Base-by-base conservation (phyloP, 2,329 filamentous ascomycete species). In the Penicillium psychrosexuale region DNA sequence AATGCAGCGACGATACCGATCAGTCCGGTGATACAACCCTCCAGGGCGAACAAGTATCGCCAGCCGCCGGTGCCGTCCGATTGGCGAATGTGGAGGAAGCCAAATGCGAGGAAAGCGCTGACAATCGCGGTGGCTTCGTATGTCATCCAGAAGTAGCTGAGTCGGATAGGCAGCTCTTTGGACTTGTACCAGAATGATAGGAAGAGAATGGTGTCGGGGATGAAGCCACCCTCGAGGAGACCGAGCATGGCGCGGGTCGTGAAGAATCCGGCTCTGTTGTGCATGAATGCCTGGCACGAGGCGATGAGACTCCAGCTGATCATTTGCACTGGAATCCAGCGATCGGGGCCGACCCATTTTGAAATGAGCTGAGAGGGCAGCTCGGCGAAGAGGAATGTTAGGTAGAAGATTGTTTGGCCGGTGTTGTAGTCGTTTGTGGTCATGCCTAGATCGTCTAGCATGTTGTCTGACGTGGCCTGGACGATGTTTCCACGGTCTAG, bases 131-230 rank as follows among this genome's bases (percentile, higher is more conserved):
- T 80, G 0, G 69, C 69, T 46, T 78, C 61, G 12, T 87, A 83
- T 0, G 86, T 80, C 0, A 84, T 84, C 88, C 88, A 91, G 73
- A 91, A 91, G 64, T 79, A 83, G 61, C 83, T 83, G 17, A 91
- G 73, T 1, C 89, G 81, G 11, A 82, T 80, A 0, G 88, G 86
- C 0, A 92, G 76, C 67, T 91, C 89, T 49, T 79, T 79, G 0
- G 83, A 83, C 43, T 84, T 91, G 74, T 91, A 92, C 72, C 87
- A 92, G 70, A 91, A 91, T 3, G 83, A 86, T 5, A 90, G 76
- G 70, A 87, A 91, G 0, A 77, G 64, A 13, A 77, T 75, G 0
- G 72, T 75, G 19, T 77, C 74, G 3, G 74, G 73, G 42, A 77
- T 77, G 55, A 83, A 83, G 22, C 82, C 82, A 67, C 82, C 77